Base-by-base conservation (phyloP, 31 red algal species). In the Odonthalia washingtoniensis region DNA sequence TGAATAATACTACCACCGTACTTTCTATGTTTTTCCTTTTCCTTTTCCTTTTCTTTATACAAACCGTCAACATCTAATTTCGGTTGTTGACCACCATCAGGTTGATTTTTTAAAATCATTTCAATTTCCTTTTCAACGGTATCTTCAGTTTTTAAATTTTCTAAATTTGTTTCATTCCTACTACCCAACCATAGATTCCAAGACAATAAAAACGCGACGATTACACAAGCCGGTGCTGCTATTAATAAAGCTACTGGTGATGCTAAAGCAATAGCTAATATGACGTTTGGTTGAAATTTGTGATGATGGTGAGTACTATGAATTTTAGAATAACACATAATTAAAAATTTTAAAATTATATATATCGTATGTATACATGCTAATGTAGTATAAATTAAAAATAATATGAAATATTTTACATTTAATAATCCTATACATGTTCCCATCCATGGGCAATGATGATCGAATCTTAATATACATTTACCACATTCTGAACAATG, bases 391-490 rank as follows among this genome's bases (percentile, higher is more conserved):
- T 83, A 96, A 33, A 80, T 40, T 49, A 96, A 43, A 38, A 93
- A 89, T 0, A 80, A 72, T 39, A 93, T 53, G 42, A 96, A 96
- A 70, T 80, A 96, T 75, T 91, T 93, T 49, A 40, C 65, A 67
- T 96, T 96, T 53, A 46, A 33, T 35, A 81, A 45, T 17, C 94
- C 94, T 4, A 96, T 61, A 39, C 78, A 78, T 0, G n/a, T 90
- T 26, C 83, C 85, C 27, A 95, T 66, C 83, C 82, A 95, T 38
- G 81, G 79, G 46, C 96, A 98, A 68, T 93, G 89, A 64, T 98
- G 96, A 75, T 98, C 96, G 70, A 94, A 91, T 37, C 76, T 60
- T 2, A 95, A 52, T 21, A 98, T 87, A 67, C 96, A 98, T 31
- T 75, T 70, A 36, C 70, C 45, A 42, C 84, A 89, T 16, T 41